A percentile compares a stretch with the other conserved stretches of the same genome.
phyloP scores from a whole-genome alignment of 2,329 filamentous ascomycete genomes.

The Clonostachys rosea region DNA sequence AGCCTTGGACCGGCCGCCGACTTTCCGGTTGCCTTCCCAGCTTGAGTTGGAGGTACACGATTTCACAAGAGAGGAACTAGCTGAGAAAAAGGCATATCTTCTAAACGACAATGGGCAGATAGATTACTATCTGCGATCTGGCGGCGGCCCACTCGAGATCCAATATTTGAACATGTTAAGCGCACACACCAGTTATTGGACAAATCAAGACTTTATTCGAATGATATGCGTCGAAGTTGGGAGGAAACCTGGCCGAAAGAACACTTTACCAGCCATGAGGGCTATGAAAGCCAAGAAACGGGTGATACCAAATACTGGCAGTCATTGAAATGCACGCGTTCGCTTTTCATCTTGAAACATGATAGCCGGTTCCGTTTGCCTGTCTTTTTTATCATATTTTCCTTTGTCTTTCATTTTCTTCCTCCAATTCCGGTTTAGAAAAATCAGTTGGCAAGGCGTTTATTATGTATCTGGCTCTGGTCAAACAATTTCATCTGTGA shows the following conservation, averaged over 20 bases:
- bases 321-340: background rate
- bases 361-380: background rate
- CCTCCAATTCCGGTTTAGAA: too few relatives aligned
- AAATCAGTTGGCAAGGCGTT: too few relatives aligned
- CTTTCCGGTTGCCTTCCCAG: constrained; percentile 51
- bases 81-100: constrained; percentile 80
- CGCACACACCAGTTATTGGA: constrained; percentile 94
- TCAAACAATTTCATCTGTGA: background rate
- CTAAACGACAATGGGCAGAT: constrained; percentile 97
- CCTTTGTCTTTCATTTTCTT: background rate
- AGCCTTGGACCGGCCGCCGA: constrained; percentile 27
- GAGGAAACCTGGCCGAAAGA: constrained; percentile 60
- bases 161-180: constrained; percentile 97
- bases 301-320: constrained; percentile 6
- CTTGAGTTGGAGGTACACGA: constrained; percentile 96
- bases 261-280: constrained; percentile 53
- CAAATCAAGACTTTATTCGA: constrained; percentile 79
- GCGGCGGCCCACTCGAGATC: constrained; percentile 83
- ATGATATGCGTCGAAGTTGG: constrained; percentile 88
- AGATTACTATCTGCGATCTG: constrained; percentile 81
- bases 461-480: background rate
- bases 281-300: constrained; percentile 49
- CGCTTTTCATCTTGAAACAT: background rate
- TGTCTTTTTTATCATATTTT: background rate
- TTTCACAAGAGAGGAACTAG: constrained; percentile 87